Evolutionary conservation across 306 rosid genomes (phyloP).

Genomic region (Acacia crassicarpa): DNA sequence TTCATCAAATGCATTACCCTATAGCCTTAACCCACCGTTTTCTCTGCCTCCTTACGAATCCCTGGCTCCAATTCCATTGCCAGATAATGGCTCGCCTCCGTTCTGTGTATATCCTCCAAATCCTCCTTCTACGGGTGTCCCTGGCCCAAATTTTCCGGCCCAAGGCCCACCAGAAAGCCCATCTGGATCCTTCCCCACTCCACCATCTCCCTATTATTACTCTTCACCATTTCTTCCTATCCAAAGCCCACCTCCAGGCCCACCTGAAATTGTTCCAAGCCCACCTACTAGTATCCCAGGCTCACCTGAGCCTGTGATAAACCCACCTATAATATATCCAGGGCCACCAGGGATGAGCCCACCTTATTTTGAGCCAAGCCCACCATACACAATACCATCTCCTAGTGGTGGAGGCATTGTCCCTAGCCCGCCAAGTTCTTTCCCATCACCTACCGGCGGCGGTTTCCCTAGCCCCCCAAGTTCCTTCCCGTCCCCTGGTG

Average conservation of each 20-base stretch:
- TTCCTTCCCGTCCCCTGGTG: conserved; percentile 46
- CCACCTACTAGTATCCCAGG: conserved; percentile 39
- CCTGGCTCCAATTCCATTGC: conserved; percentile 56
- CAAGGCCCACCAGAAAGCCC: conserved; percentile 45
- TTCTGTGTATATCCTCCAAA: conserved; percentile 62
- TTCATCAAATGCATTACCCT: conserved; percentile 59
- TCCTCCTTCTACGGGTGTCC: conserved; percentile 47
- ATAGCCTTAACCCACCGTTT: conserved; percentile 69
- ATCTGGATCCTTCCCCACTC: conserved; percentile 7
- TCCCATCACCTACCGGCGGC: not conserved
- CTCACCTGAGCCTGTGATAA: conserved; percentile 38
- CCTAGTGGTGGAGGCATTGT: conserved; percentile 16
- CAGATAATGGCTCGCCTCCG: conserved; percentile 69
- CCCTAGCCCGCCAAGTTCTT: conserved; percentile 9
- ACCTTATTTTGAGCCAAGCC: conserved; percentile 33
- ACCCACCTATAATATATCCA: conserved; percentile 44
- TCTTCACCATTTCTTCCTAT: not conserved
- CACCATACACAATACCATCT: not conserved
- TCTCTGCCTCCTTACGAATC: conserved; percentile 83
- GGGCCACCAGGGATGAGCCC: conserved; percentile 50
- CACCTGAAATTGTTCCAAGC: conserved; percentile 32
- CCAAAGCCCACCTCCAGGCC: conserved; percentile 19
- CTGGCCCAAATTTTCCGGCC: conserved; percentile 53
- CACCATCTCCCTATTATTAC: conserved; percentile 36
- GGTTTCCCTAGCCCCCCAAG: conserved; percentile 44